Percentiles rank a stretch among this genome's conserved stretches.
phyloP scores from a whole-genome alignment of 2,329 filamentous ascomycete species.

The Alternaria alternata region DNA sequence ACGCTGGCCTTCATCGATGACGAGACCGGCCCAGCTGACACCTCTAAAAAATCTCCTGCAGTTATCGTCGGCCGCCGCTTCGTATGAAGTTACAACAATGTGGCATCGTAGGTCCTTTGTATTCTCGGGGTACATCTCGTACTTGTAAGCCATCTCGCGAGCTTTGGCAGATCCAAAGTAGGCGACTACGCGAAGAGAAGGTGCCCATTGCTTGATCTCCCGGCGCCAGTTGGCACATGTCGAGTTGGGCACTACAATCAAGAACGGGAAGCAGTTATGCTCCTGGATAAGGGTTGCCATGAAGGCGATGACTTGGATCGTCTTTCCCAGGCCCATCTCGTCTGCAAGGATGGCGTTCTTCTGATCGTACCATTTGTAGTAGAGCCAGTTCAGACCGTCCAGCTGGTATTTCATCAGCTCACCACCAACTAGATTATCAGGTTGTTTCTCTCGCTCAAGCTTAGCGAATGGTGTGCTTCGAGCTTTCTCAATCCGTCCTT shows the following conservation, averaged over 20 bases:
- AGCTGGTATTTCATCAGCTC: conserved; percentile 93
- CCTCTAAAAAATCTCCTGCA: conserved; percentile 71
- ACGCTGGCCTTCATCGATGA: conserved; percentile 95
- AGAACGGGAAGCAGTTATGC: conserved; percentile 84
- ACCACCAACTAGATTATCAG: conserved; percentile 75
- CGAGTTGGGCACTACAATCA: conserved; percentile 92
- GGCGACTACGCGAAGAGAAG: conserved; percentile 84
- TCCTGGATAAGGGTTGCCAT: conserved; percentile 72
- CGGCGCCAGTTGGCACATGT: conserved; percentile 98
- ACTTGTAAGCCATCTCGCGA: conserved; percentile 77
- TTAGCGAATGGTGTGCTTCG: conserved; percentile 71
- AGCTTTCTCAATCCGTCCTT: conserved; percentile 72
- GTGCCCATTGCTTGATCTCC: conserved; percentile 94
- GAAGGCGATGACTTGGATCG: conserved; percentile 87
- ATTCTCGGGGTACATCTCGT: conserved; percentile 81
- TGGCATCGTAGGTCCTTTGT: conserved; percentile 80
- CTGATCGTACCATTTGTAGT: conserved; percentile 83
- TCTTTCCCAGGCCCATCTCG: conserved; percentile 98
- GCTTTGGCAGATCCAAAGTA: conserved; percentile 83
- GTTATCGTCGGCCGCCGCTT: conserved; percentile 79
- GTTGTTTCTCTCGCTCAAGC: conserved; percentile 75
- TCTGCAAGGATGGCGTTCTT: conserved; percentile 93
- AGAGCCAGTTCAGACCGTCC: conserved; percentile 93
- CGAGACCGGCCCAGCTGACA: conserved; percentile 84
- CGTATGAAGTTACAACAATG: conserved; percentile 93